Conservation (phyloP, 2,329 filamentous ascomycete species). For the Helotiales sp. region DNA sequence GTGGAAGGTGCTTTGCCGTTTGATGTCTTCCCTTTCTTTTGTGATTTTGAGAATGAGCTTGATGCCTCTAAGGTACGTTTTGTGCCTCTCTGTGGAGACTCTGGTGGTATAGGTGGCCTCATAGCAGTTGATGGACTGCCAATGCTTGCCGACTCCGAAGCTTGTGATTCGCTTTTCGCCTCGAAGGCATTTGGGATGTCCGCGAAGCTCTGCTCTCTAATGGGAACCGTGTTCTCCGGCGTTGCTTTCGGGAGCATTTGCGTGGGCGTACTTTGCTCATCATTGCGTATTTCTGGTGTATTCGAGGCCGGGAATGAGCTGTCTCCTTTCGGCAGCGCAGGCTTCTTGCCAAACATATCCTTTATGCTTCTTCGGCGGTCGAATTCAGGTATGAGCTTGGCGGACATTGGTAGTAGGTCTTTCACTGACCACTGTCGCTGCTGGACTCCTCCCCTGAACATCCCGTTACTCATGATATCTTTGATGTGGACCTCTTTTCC, state of each 20-base stretch:
- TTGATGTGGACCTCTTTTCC: conserved; percentile 53
- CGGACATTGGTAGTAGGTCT: conserved; percentile 73
- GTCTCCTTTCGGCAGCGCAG: conserved; percentile 14
- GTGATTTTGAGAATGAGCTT: conserved; percentile 23
- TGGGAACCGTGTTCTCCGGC: background rate
- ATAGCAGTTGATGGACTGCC: background rate
- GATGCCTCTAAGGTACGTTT: conserved; percentile 21
- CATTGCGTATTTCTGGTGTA: background rate
- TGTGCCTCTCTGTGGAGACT: conserved; percentile 13
- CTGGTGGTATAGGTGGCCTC: background rate
- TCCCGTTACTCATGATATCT: conserved; percentile 79
- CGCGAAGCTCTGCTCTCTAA: background rate
- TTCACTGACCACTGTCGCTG: conserved; percentile 65
- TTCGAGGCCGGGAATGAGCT: background rate
- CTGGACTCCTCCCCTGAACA: conserved; percentile 68
- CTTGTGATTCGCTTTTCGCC: background rate
- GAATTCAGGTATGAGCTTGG: conserved; percentile 84
- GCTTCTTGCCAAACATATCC: conserved; percentile 81
- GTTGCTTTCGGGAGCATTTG: conserved; percentile 11
- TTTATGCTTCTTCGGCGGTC: conserved; percentile 81
- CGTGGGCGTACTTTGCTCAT: background rate
- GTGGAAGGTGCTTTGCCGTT: conserved; percentile 21
- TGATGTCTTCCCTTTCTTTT: conserved; percentile 52
- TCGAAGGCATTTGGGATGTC: background rate
- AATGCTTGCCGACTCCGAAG: background rate